phyloP scores from a whole-genome alignment of 1,284 basidiomycete genomes.

The Xerocomus amazonicus region DNA sequence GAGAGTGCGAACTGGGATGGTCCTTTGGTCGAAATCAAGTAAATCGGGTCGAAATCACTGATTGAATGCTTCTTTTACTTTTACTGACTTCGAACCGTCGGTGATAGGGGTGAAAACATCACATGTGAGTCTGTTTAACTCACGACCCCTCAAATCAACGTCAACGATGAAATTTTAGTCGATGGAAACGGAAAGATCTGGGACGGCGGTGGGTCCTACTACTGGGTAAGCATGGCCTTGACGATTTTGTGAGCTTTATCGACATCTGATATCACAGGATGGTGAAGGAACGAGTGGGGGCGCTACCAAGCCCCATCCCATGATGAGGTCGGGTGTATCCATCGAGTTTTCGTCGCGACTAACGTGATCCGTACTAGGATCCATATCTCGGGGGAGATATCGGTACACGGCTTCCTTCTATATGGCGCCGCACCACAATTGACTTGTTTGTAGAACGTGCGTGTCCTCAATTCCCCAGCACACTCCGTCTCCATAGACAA shows the following conservation, averaged over 20 bases:
- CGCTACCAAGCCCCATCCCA: conserved; percentile 42
- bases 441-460: conserved; percentile 30
- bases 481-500: conserved; percentile 35
- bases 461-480: conserved; percentile 46
- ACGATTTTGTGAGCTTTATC: not conserved
- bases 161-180: conserved; percentile 29
- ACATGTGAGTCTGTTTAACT: conserved; percentile 33
- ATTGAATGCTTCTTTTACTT: not conserved
- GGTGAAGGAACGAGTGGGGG: conserved; percentile 40
- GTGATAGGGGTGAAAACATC: conserved; percentile 35
- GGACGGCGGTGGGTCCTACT: conserved; percentile 40
- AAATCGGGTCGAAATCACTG: conserved; percentile 4
- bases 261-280: conserved; percentile 32
- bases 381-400: conserved; percentile 24
- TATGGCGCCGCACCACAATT: not conserved
- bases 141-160: not conserved
- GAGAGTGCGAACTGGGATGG: conserved; percentile 40
- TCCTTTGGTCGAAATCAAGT: conserved; percentile 36
- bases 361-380: conserved; percentile 13
- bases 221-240: conserved; percentile 38
- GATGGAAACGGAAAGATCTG: conserved; percentile 46
- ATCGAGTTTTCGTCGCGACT: not conserved
- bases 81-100: not conserved
- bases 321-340: conserved; percentile 42
- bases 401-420: conserved; percentile 13